phyloP scores from a whole-genome alignment of 1,139 yeast genomes.

The Yamadazyma epiphylla region DNA sequence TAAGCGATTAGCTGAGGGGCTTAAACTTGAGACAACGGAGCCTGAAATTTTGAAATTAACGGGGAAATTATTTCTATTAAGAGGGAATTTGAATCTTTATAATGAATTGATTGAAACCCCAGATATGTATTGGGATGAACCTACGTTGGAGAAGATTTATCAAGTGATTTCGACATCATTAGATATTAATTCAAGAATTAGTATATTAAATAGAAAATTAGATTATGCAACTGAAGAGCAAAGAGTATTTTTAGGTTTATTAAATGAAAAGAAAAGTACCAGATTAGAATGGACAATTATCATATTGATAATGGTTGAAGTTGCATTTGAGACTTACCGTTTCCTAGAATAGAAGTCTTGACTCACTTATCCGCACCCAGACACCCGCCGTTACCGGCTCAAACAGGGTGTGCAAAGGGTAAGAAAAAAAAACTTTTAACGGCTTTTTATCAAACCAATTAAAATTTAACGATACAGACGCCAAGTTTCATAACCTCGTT shows the following conservation, averaged over 20 bases:
- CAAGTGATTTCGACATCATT: conserved; percentile 64
- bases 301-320: conserved; percentile 77
- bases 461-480: background rate
- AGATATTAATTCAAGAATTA: conserved; percentile 74
- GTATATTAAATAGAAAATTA: conserved; percentile 74
- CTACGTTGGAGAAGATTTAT: conserved; percentile 73
- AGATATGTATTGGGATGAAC: conserved; percentile 90
- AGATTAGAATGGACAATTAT: conserved; percentile 87
- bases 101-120: conserved; percentile 93
- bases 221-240: conserved; percentile 92
- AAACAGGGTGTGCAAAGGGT: background rate
- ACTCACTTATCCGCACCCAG: background rate
- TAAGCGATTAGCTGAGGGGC: conserved; percentile 63
- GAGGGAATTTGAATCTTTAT: conserved; percentile 81
- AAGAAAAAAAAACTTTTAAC: background rate
- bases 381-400: background rate
- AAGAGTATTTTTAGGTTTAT: conserved; percentile 66
- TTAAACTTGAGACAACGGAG: conserved; percentile 52
- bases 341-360: conserved; percentile 5
- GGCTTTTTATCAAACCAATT: conserved; percentile 5
- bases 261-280: conserved; percentile 74
- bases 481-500: background rate
- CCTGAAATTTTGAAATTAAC: conserved; percentile 65
- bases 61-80: conserved; percentile 65
- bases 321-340: conserved; percentile 54